Percentiles rank a stretch among this genome's conserved stretches.
Conservation (phyloP, 331 rosid species). For the Rosa hybrid region DNA sequence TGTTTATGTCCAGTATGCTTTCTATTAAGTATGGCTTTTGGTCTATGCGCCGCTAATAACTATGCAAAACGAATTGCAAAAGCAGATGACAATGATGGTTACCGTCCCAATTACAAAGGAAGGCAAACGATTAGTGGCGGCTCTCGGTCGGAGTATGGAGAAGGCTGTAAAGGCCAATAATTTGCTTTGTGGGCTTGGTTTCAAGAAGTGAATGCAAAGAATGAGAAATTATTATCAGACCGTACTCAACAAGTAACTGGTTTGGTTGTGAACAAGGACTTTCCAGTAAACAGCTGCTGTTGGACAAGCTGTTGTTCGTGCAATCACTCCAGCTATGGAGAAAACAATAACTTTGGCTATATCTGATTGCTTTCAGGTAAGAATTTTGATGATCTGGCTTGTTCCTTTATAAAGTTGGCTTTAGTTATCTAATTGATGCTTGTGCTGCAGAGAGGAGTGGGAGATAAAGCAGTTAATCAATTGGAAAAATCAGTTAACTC, state of each 20-base stretch:
- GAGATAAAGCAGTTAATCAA: constrained; percentile 94
- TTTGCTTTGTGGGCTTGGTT: constrained; percentile 84
- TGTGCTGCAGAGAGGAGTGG: constrained; percentile 82
- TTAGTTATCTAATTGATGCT: constrained; percentile 46
- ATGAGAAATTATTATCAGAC: constrained; percentile 71
- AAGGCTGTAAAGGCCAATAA: constrained; percentile 67
- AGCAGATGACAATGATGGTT: constrained; percentile 73
- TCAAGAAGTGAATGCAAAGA: constrained; percentile 86
- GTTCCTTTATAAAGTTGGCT: constrained; percentile 17
- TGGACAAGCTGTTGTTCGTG: constrained; percentile 59
- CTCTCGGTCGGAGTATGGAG: constrained; percentile 80
- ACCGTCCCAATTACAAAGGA: constrained; percentile 86
- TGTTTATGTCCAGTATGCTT: too few species aligned
- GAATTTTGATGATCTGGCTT: constrained; percentile 15
- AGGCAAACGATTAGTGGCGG: constrained; percentile 84
- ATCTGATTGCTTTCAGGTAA: constrained; percentile 90
- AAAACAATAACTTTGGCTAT: constrained; percentile 74
- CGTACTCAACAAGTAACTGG: constrained; percentile 61
- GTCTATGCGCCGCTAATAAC: too few species aligned
- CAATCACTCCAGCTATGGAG: constrained; percentile 59
- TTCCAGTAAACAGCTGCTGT: constrained; percentile 19
- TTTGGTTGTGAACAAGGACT: too few species aligned
- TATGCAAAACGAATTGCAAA: constrained; percentile 81
- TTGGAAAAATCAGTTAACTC: constrained; percentile 83
- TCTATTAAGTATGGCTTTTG: too few species aligned